Conservation (phyloP, 192 early-diverging fungal species). For the Mortierella alpina region DNA sequence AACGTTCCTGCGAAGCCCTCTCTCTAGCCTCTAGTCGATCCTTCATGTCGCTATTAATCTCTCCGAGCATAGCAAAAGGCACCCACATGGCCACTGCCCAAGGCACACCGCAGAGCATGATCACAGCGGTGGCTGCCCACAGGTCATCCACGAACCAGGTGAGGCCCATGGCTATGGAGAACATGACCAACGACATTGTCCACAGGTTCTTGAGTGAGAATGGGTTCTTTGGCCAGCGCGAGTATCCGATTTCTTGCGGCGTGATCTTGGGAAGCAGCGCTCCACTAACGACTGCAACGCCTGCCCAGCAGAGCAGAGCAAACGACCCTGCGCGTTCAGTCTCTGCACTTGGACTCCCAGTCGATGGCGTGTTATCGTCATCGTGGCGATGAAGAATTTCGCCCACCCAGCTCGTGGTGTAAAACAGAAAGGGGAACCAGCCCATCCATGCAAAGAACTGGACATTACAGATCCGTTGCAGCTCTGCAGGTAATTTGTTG, state of each 20-base stretch:
- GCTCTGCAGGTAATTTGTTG: conserved; percentile 71
- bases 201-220: conserved; percentile 71
- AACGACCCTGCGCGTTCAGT: conserved; percentile 84
- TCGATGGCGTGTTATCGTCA: neutral
- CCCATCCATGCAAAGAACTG: conserved; percentile 98
- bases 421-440: conserved; percentile 97
- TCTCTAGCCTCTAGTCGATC: conserved; percentile 25
- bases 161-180: conserved; percentile 72
- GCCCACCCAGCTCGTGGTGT: conserved; percentile 79
- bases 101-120: conserved; percentile 81
- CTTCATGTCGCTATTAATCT: conserved; percentile 67
- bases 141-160: conserved; percentile 73
- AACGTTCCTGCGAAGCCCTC: neutral
- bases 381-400: conserved; percentile 60
- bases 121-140: conserved; percentile 69
- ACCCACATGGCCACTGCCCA: conserved; percentile 94
- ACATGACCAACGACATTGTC: conserved; percentile 75
- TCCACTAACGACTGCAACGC: conserved; percentile 75
- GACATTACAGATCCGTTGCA: conserved; percentile 84
- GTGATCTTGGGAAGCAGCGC: conserved; percentile 66
- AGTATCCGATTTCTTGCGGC: conserved; percentile 25
- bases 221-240: conserved; percentile 39
- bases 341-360: too few relatives aligned
- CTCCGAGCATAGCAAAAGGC: conserved; percentile 92
- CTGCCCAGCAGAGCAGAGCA: conserved; percentile 83